Conservation (phyloP, 345 rosid species). For the Moringa oleifera region DNA sequence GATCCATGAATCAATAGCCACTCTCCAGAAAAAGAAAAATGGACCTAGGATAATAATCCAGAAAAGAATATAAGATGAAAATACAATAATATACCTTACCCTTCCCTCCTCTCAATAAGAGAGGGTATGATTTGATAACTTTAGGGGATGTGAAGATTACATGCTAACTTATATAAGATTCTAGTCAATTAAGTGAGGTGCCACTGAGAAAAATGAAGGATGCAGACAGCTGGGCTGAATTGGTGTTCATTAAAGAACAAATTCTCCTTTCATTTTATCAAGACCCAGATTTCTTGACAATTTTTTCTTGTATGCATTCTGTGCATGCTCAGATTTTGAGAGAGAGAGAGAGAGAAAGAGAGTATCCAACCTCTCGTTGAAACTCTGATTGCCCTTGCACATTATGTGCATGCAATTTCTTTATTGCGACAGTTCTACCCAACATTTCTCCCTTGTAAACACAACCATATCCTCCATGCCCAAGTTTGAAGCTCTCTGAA, state of each 20-base stretch:
- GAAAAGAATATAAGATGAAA: too few species aligned
- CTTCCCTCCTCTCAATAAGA: neutral
- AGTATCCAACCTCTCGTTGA: conserved; percentile 53
- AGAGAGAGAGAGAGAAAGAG: neutral
- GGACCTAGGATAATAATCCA: too few species aligned
- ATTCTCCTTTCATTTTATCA: neutral
- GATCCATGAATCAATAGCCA: too few species aligned
- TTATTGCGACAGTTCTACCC: conserved; percentile 76
- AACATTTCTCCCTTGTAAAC: conserved; percentile 82
- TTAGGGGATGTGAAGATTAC: neutral
- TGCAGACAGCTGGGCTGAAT: neutral
- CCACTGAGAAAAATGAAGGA: neutral
- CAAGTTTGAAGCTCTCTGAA: conserved; percentile 70
- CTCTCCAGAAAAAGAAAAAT: too few species aligned
- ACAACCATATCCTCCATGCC: conserved; percentile 57
- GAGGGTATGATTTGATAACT: neutral
- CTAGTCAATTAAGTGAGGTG: neutral
- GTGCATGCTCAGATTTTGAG: neutral
- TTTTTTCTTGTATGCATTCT: neutral
- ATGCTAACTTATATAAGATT: neutral
- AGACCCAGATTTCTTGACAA: neutral
- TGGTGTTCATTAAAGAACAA: neutral
- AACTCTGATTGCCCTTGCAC: conserved; percentile 63
- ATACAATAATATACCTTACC: too few species aligned
- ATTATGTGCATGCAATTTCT: conserved; percentile 52